These are phyloP conservation scores for Dothistroma septosporum DNA, from an alignment of 2,329 filamentous ascomycete genomes.

Conservation along the genomic window DNA sequence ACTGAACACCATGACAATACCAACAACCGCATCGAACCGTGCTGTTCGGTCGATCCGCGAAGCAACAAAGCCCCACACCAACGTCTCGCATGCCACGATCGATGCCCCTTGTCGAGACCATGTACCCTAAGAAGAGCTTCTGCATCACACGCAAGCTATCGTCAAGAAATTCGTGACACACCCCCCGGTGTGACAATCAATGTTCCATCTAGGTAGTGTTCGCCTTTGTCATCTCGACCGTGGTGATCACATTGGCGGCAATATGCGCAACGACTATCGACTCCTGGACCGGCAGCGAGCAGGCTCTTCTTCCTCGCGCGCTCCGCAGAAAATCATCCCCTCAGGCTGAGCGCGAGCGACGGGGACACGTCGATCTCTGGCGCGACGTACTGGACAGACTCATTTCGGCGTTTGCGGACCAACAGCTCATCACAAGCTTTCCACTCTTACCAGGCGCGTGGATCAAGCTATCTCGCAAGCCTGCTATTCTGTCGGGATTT, in stretches of 20 bases:
- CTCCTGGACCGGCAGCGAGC: not conserved
- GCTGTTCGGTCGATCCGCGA: too few species aligned
- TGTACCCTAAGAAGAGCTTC: too few species aligned
- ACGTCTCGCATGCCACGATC: not conserved
- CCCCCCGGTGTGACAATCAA: too few species aligned
- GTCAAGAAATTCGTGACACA: too few species aligned
- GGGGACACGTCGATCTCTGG: constrained; percentile 1
- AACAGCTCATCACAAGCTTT: constrained; percentile 11
- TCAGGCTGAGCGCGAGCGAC: not conserved
- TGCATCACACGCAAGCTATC: too few species aligned
- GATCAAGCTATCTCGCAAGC: constrained; percentile 3
- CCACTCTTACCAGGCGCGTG: constrained; percentile 2
- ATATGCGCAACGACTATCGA: constrained; percentile 3
- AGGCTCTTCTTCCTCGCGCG: not conserved
- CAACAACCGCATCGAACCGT: too few species aligned
- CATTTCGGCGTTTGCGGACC: constrained; percentile 6
- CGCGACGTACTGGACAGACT: constrained; percentile 6
- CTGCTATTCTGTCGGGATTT: not conserved
- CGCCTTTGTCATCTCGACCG: constrained; percentile 3
- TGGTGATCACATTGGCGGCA: not conserved
- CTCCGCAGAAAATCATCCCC: not conserved
- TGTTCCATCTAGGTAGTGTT: constrained; percentile 1
- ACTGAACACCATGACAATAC: too few species aligned
- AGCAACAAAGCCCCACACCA: too few species aligned
- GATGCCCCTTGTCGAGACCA: not conserved